These are phyloP conservation scores for Tillandsia fasciculata DNA, from an alignment of 176 grass and related monocot species.

Conservation along the genomic window DNA sequence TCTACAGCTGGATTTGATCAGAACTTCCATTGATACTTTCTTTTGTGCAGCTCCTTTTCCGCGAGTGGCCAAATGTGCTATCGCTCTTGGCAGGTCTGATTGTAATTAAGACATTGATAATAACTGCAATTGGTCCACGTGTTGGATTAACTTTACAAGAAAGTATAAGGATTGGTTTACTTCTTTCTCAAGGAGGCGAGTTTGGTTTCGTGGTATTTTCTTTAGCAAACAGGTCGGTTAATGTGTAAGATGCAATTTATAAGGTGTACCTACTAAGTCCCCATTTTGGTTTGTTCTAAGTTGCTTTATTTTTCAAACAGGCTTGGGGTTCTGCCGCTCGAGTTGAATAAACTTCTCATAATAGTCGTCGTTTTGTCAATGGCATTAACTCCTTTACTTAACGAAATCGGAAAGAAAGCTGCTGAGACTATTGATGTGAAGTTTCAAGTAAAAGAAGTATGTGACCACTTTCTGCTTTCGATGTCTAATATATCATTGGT, in stretches of 20 bases:
- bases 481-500: not conserved
- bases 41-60: slow-evolving; percentile 72
- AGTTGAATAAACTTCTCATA: slow-evolving; percentile 96
- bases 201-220: slow-evolving; percentile 98
- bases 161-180: slow-evolving; percentile 83
- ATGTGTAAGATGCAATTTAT: not conserved
- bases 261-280: not conserved
- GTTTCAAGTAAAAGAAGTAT: slow-evolving; percentile 67
- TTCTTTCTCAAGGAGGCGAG: slow-evolving; percentile 99
- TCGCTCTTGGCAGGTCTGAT: slow-evolving; percentile 72
- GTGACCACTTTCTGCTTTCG: not conserved
- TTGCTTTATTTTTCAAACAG: slow-evolving; percentile 24
- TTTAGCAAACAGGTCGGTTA: slow-evolving; percentile 73
- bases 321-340: slow-evolving; percentile 90
- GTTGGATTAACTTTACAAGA: slow-evolving; percentile 91
- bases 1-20: slow-evolving; percentile 5
- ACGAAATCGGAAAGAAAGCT: slow-evolving; percentile 76
- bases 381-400: slow-evolving; percentile 90
- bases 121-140: slow-evolving; percentile 73
- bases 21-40: slow-evolving; percentile 4
- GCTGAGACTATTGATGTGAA: slow-evolving; percentile 64
- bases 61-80: slow-evolving; percentile 96
- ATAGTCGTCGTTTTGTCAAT: slow-evolving; percentile 96
- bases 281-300: slow-evolving; percentile 14
- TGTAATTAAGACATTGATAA: slow-evolving; percentile 83